Evolutionary conservation across 805 yeast genomes (phyloP).

Genomic region (Candida stauntonica): DNA sequence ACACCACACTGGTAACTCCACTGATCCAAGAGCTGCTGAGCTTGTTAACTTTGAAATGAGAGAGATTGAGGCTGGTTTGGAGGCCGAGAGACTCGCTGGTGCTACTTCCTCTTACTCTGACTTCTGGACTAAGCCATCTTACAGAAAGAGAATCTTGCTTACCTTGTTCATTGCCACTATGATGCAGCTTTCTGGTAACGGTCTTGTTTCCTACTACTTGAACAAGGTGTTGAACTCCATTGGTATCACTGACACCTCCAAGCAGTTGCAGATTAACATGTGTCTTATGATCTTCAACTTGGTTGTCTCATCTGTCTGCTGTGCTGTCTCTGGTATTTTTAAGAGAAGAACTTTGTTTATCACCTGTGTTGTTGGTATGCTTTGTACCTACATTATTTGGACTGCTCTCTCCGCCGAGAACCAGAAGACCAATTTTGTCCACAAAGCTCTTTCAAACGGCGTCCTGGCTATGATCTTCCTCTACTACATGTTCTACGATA

Average conservation of each 20-base stretch:
- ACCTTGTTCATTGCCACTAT: conserved; percentile 30
- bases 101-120: conserved; percentile 33
- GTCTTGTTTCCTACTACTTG: conserved; percentile 47
- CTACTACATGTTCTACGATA: conserved; percentile 36
- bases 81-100: conserved; percentile 35
- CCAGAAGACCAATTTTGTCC: conserved; percentile 34
- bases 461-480: conserved; percentile 49
- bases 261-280: conserved; percentile 45
- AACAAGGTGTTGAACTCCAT: conserved; percentile 46
- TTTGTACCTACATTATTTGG: conserved; percentile 36
- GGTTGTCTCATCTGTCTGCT: conserved; percentile 26
- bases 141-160: conserved; percentile 39
- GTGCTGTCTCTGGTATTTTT: conserved; percentile 23
- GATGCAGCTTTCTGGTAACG: conserved; percentile 47
- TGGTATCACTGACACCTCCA: conserved; percentile 42
- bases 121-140: conserved; percentile 30
- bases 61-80: conserved; percentile 37
- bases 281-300: conserved; percentile 44
- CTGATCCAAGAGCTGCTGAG: conserved; percentile 16
- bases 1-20: conserved; percentile 34
- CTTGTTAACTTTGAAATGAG: conserved; percentile 36
- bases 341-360: conserved; percentile 37
- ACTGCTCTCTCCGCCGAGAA: conserved; percentile 43
- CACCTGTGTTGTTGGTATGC: conserved; percentile 34
- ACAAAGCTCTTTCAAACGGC: conserved; percentile 38